These are phyloP conservation scores for sunflower (Helianthus annuus) DNA, from an alignment of 129 eudicot genomes.

Conservation along the genomic window HanXRQr2.0-SUNRISE NC_035448.2:70699041-70699540, in stretches of 20 bases:
- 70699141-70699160: neutral
- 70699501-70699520: neutral
- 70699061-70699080: no score
- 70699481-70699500: neutral
- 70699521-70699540: neutral
- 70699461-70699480: neutral
- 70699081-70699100: no score
- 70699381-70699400: no score
- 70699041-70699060: no score
- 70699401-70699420: neutral
- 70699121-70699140: neutral
- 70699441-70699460: neutral
- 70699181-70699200: conserved; percentile 38
- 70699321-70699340: conserved; percentile 6
- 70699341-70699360: neutral
- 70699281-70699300: conserved; percentile 26
- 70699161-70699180: conserved; percentile 41
- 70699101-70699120: no score
- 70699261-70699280: conserved; percentile 23
- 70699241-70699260: conserved; percentile 40
- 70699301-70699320: conserved; percentile 29
- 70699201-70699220: conserved; percentile 17
- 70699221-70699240: conserved; percentile 3
- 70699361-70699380: no score
- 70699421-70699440: neutral